A percentile compares a stretch with the other conserved stretches of the same genome.
Evolutionary conservation across 139 green algal species (phyloP).

Genomic region (Desmodesmus armatus): DNA sequence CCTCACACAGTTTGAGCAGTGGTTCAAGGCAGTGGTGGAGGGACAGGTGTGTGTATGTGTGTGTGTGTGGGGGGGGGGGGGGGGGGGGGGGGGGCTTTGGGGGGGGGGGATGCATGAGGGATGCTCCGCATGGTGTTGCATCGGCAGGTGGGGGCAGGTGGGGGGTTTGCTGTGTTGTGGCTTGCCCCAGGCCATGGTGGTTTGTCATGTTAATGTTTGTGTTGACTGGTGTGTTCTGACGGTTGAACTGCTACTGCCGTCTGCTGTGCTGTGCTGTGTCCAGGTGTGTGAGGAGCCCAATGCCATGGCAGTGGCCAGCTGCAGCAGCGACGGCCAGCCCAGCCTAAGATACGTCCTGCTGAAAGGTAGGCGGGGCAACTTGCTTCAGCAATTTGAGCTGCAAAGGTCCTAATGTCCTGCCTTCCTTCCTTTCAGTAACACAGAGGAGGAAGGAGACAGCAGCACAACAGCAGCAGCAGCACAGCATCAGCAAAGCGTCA

Average conservation of each 20-base stretch:
- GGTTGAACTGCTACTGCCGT: neutral
- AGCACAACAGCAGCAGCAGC: too few species aligned
- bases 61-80: too few species aligned
- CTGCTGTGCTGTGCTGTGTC: neutral
- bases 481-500: too few species aligned
- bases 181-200: neutral
- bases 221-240: neutral
- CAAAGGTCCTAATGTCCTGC: neutral
- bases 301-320: slow-evolving; percentile 80
- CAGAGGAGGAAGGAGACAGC: too few species aligned
- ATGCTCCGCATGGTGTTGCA: too few species aligned
- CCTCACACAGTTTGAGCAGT: slow-evolving; percentile 74
- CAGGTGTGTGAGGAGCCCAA: slow-evolving; percentile 82
- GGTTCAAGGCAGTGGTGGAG: slow-evolving; percentile 58
- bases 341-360: slow-evolving; percentile 87
- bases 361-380: slow-evolving; percentile 69
- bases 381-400: neutral
- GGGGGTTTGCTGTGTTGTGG: neutral
- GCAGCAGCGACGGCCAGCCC: slow-evolving; percentile 54
- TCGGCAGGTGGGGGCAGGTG: neutral
- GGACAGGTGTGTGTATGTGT: slow-evolving; percentile 47
- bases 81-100: too few species aligned
- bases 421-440: too few species aligned
- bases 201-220: neutral
- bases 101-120: too few species aligned